Conservation (phyloP, 129 eudicot genomes). For the Flaveria bidentis region DNA sequence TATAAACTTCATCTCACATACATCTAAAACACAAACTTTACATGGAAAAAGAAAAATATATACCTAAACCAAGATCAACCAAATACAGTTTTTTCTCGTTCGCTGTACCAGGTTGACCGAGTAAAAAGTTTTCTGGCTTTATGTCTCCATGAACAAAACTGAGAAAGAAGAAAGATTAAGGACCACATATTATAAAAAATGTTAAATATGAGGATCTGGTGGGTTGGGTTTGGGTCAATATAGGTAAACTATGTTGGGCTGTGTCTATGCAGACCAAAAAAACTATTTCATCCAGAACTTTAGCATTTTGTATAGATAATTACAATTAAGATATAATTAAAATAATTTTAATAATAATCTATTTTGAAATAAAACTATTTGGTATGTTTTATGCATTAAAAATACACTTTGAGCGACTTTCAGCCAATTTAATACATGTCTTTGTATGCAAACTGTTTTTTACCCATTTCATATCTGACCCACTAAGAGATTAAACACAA, state of each 20-base stretch:
- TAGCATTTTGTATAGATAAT: background rate
- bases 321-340: background rate
- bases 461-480: background rate
- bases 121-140: slow-evolving; percentile 89
- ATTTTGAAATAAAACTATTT: too few species aligned
- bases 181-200: background rate
- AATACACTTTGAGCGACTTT: background rate
- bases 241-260: background rate
- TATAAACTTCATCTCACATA: background rate
- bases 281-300: background rate
- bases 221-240: background rate
- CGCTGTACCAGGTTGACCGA: slow-evolving; percentile 76
- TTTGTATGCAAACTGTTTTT: background rate
- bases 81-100: slow-evolving; percentile 77
- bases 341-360: background rate
- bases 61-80: slow-evolving; percentile 97
- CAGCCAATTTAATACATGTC: background rate
- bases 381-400: too few species aligned
- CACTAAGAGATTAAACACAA: background rate
- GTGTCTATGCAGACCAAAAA: background rate
- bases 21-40: background rate
- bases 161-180: slow-evolving; percentile 12
- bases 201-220: background rate
- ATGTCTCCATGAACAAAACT: slow-evolving; percentile 97
- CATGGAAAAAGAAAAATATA: background rate